Base-by-base conservation (phyloP, 192 early-diverging fungal species). In the Coemansia sp. region DNA sequence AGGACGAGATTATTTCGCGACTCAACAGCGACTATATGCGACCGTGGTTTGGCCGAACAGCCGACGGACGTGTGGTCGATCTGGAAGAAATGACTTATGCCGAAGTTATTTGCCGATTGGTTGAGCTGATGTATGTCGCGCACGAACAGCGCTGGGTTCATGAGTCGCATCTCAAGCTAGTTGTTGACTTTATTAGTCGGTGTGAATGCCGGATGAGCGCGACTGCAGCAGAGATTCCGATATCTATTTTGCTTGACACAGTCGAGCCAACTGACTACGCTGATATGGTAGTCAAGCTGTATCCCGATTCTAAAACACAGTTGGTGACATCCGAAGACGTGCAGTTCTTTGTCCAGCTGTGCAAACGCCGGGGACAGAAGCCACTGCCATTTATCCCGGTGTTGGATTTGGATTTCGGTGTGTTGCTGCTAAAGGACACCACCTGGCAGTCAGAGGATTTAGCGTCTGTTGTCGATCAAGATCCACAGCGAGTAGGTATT, bases 11-110 rank as follows among this genome's bases (percentile, higher is more conserved):
- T 36, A 94, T 98, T 74, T 69, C 87, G 57, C 85, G 88, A n/a
- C 81, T 97, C 44, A 97, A 97, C 73, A 84, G 79, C 36, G 92
- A 96, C 73, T 94, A 88, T 82, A 89, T 89, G 73, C 92, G 92
- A 78, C 89, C 90, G 11, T 98, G 95, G 95, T 98, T 98, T 75
- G 92, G 92, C 47, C 75, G 83, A 60, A 95, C 93, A 83, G 70
- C 81, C 17, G 84, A 87, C 59, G 92, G 92, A 11, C 67, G 66
- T 3, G 80, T 89, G 42, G 89, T 84, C 21, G 90, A 94, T 67
- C 82, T 97, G 53, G 87, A 90, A 69, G 91, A 94, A 21, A 95
- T 97, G 93, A 95, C 95, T 21, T 98, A 98, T 66, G 77, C 80
- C 51, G 92, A 96, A 64, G 90, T 96, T 20, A 76, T 89, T 15